Conservation (phyloP, 345 rosid species). For the Cardamine chenopodiifolia region DNA sequence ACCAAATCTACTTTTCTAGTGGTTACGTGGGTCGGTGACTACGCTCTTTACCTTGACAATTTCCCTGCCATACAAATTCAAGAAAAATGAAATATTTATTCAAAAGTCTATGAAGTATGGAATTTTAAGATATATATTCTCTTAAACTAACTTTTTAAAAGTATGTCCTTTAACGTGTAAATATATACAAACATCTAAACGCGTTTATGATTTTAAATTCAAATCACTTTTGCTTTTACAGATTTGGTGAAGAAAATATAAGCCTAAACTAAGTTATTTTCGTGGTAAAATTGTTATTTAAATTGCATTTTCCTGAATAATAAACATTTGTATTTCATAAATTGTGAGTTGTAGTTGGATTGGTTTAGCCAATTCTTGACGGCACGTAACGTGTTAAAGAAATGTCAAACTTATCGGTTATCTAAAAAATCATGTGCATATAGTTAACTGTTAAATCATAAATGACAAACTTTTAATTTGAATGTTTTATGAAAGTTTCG, state of each 20-base stretch:
- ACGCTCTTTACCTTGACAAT: conserved; percentile 29
- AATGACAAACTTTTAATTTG: conserved; percentile 20
- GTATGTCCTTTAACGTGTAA: background rate
- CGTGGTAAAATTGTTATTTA: background rate
- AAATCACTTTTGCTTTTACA: conserved; percentile 33
- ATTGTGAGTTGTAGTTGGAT: conserved; percentile 31
- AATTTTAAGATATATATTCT: background rate
- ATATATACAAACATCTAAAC: conserved; percentile 7
- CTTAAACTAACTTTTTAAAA: background rate
- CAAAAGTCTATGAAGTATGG: conserved; percentile 23
- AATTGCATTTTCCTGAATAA: background rate
- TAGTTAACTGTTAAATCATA: background rate
- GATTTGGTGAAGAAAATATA: conserved; percentile 35
- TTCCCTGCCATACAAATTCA: background rate
- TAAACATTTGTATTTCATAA: background rate
- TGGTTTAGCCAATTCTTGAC: conserved; percentile 40
- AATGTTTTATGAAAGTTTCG: background rate
- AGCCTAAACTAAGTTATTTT: background rate
- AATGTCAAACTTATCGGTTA: conserved; percentile 32
- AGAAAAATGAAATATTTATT: background rate
- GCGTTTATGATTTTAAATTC: conserved; percentile 32
- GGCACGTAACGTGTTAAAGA: conserved; percentile 32
- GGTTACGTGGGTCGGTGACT: conserved; percentile 29
- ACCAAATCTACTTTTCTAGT: conserved; percentile 34
- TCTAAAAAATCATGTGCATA: conserved; percentile 19